Percentiles rank a stretch among this genome's conserved stretches.
phyloP scores from a whole-genome alignment of 352 stramenopile genomes.

The Phytopythium kandeliae region DNA sequence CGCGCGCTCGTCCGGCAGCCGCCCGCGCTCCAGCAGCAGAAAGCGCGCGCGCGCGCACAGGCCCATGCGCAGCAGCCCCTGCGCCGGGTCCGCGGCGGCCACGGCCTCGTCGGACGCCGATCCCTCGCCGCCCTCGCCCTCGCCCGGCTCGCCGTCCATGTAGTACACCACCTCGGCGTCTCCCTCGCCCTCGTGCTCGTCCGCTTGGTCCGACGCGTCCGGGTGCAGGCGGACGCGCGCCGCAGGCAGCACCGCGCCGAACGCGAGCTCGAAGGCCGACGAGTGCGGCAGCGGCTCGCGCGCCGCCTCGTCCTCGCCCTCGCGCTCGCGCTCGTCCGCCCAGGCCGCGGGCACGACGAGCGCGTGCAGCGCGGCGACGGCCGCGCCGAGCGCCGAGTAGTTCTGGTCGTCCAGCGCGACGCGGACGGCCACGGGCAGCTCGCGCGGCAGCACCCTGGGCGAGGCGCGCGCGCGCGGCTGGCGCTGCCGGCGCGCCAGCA shows the following conservation, averaged over 20 bases:
- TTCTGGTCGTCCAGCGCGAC: slow-evolving; percentile 63
- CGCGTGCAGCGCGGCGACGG: slow-evolving; percentile 41
- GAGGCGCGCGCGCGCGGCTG: slow-evolving; percentile 6
- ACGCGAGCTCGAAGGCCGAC: slow-evolving; percentile 25
- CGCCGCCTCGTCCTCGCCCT: no score
- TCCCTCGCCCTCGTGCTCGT: neutral
- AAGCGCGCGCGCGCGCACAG: slow-evolving; percentile 40
- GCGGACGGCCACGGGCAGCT: slow-evolving; percentile 44
- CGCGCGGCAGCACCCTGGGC: slow-evolving; percentile 31
- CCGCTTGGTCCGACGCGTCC: slow-evolving; percentile 9
- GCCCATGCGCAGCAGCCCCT: slow-evolving; percentile 57
- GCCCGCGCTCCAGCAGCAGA: slow-evolving; percentile 42
- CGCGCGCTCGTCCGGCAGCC: slow-evolving; percentile 31
- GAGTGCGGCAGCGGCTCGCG: no score
- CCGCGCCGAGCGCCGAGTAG: slow-evolving; percentile 43
- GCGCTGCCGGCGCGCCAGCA: slow-evolving; percentile 38
- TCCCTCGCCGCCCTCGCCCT: no score
- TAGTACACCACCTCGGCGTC: slow-evolving; percentile 23
- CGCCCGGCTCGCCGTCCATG: slow-evolving; percentile 30
- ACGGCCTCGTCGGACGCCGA: slow-evolving; percentile 59
- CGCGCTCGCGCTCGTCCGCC: neutral
- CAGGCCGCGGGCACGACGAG: slow-evolving; percentile 33
- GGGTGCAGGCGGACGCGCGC: slow-evolving; percentile 33
- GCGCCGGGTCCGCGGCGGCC: slow-evolving; percentile 41
- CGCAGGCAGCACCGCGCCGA: slow-evolving; percentile 23